A percentile compares a stretch with the other conserved stretches of the same genome.
These are phyloP conservation scores for Exophiala lecanii-corni DNA, from an alignment of 2,329 filamentous ascomycete genomes.

Conservation along the genomic window DNA sequence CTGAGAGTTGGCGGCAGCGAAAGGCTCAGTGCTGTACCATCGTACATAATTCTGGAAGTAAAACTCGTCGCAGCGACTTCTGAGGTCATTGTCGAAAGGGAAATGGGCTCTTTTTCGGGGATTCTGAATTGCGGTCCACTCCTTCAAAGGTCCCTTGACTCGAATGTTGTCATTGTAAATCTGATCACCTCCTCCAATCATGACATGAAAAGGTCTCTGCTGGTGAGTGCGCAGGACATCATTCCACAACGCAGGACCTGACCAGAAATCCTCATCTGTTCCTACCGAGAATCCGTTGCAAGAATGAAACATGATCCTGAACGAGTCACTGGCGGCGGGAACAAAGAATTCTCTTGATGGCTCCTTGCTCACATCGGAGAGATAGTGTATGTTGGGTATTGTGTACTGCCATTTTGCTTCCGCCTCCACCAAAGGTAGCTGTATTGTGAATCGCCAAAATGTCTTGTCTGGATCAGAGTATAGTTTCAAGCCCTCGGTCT, in stretches of 20 bases:
- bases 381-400: constrained; percentile 62
- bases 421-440: constrained; percentile 62
- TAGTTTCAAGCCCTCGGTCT: constrained; percentile 49
- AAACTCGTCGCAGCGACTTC: constrained; percentile 56
- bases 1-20: constrained; percentile 56
- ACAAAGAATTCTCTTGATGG: constrained; percentile 50
- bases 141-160: constrained; percentile 71
- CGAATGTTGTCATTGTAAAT: constrained; percentile 74
- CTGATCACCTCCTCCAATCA: constrained; percentile 89
- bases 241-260: constrained; percentile 59
- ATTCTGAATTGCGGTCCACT: constrained; percentile 58
- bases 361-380: constrained; percentile 50
- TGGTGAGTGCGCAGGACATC: constrained; percentile 59
- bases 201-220: constrained; percentile 59
- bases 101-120: constrained; percentile 57
- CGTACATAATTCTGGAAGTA: constrained; percentile 59
- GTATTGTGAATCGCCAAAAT: constrained; percentile 57
- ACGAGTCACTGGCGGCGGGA: constrained; percentile 57
- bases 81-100: constrained; percentile 61
- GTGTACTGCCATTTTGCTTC: constrained; percentile 77
- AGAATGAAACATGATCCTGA: constrained; percentile 66
- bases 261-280: constrained; percentile 59
- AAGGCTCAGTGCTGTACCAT: constrained; percentile 67
- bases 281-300: constrained; percentile 66
- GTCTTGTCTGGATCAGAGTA: constrained; percentile 56